Conservation (phyloP, 345 rosid species). For the Capsella bursapastoris region DNA sequence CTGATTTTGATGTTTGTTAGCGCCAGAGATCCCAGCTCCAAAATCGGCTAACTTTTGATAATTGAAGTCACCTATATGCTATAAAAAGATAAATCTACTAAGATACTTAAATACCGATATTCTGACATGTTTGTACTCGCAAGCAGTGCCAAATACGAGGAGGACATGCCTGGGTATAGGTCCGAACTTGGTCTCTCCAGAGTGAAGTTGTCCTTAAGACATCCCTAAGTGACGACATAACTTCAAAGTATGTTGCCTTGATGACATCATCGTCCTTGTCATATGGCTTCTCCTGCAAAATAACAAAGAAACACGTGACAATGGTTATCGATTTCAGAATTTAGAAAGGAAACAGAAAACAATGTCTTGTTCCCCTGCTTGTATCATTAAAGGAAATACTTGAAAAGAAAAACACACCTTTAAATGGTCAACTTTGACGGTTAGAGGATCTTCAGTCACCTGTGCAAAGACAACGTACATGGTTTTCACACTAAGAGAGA, state of each 20-base stretch:
- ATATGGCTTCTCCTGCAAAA: conserved; percentile 69
- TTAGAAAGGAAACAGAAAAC: conserved; percentile 4
- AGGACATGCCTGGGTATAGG: conserved; percentile 69
- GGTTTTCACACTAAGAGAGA: conserved; percentile 32
- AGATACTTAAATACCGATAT: conserved; percentile 11
- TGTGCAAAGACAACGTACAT: conserved; percentile 42
- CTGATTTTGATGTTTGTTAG: conserved; percentile 75
- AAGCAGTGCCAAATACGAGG: conserved; percentile 16
- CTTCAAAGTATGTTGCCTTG: conserved; percentile 87
- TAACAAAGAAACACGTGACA: conserved; percentile 28
- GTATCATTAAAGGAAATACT: neutral
- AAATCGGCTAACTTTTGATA: conserved; percentile 83
- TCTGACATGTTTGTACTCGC: neutral
- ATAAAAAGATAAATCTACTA: conserved; percentile 25
- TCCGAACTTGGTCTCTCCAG: conserved; percentile 90
- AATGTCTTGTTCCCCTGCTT: neutral
- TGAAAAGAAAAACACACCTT: conserved; percentile 54
- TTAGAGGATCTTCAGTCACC: conserved; percentile 85
- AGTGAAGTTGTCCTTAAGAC: conserved; percentile 81
- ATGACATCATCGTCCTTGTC: conserved; percentile 86
- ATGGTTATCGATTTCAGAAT: neutral
- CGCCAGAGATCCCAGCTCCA: conserved; percentile 95
- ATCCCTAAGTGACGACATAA: conserved; percentile 82
- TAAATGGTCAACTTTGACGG: conserved; percentile 87
- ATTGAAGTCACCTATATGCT: conserved; percentile 89